Base-by-base conservation (phyloP, 257 asterid genomes). In the Plantago major region DNA sequence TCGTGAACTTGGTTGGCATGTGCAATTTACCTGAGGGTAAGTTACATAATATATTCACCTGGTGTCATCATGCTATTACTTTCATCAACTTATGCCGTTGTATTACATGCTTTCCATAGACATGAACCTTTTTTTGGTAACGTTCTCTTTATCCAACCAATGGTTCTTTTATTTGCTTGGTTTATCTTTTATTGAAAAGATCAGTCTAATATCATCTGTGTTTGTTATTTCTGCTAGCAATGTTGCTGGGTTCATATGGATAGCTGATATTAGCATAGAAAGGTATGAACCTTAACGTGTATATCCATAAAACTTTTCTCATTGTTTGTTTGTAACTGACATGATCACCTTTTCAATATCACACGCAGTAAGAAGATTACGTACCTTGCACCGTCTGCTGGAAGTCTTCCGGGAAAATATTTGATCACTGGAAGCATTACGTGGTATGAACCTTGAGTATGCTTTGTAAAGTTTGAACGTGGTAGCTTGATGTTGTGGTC, bases 211-310 rank as follows among this genome's bases (percentile, higher is more conserved):
- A 51, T 54, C 46, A 30, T 62, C 9, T 33, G 6, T 43, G 28
- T 58, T 48, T 60, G 7, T 60, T 42, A 38, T 70, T 12, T 33
- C 63, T 61, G 73, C 52, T 77, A 87, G 99, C 72, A 87, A 89
- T 63, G 85, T 93, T 71, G 99, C 97, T 63, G 97, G 99, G 64
- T 93, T 85, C 89, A 82, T 93, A 77, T 89, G 89, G 78, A 79
- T 93, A 74, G 82, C 96, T 1, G 97, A 89, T 68, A 72, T 93
- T 11, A 88, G 85, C 78, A 71, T 87, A 7, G 84, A 85, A 50
- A 89, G 96, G 97, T 89, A 67, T 54, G 79, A 42, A 65, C 40
- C 15, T 2, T 10, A 65, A 49, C 51, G 10, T 66, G 58, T 53
- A 30, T 19, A 58, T 46, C 13, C 45, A 38, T 42, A 16, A 64